A percentile compares a stretch with the other conserved stretches of the same genome.
Conservation (phyloP, 805 yeast species). For the Saturnispora bothae region DNA sequence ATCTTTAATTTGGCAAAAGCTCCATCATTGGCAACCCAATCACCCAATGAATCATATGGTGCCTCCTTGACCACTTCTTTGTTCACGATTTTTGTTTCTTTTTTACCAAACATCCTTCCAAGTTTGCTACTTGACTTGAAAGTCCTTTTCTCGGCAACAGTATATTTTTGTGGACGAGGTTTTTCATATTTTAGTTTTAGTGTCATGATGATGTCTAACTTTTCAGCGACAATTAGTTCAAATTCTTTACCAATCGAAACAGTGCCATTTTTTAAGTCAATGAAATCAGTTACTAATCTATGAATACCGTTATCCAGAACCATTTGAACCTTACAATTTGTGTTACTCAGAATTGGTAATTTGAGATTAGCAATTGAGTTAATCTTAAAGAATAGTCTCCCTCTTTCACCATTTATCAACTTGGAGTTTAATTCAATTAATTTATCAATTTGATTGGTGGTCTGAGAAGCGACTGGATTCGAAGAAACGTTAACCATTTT, state of each 20-base stretch:
- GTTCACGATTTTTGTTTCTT: constrained; percentile 37
- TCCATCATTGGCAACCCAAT: constrained; percentile 71
- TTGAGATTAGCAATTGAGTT: constrained; percentile 35
- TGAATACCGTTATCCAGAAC: constrained; percentile 77
- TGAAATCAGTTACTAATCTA: constrained; percentile 48
- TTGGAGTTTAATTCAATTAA: constrained; percentile 4
- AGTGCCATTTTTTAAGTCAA: constrained; percentile 24
- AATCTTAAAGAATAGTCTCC: constrained; percentile 44
- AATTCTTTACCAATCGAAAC: constrained; percentile 59
- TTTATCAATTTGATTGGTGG: constrained; percentile 4
- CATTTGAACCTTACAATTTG: constrained; percentile 39
- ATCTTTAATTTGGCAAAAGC: constrained; percentile 77
- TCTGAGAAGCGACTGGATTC: not conserved
- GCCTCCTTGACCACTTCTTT: constrained; percentile 42
- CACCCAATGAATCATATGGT: constrained; percentile 47
- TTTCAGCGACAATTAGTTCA: constrained; percentile 56
- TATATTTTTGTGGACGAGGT: constrained; percentile 41
- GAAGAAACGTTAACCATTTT: not conserved
- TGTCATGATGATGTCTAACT: constrained; percentile 58
- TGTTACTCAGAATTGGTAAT: constrained; percentile 36
- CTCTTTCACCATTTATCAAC: constrained; percentile 28
- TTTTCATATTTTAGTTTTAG: constrained; percentile 54
- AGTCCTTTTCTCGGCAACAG: constrained; percentile 43
- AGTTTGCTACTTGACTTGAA: constrained; percentile 24
- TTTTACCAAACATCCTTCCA: constrained; percentile 27